phyloP scores from a whole-genome alignment of 2,329 filamentous ascomycete species.

The Exophiala spinifera region DNA sequence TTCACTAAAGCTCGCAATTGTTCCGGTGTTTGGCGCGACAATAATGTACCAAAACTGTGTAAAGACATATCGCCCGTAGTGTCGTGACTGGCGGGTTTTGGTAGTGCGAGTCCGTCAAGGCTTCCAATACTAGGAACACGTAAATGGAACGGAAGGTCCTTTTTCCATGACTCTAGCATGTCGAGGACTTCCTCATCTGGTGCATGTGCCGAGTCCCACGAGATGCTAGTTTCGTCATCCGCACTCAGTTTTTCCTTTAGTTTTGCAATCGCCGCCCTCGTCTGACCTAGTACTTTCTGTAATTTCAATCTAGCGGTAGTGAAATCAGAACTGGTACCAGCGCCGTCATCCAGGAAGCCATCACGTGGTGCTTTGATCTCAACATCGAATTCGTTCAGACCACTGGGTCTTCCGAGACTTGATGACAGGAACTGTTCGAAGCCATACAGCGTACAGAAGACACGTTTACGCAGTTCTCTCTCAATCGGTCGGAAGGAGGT shows the following conservation, averaged over 20 bases:
- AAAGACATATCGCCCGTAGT: neutral
- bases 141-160: neutral
- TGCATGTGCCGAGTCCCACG: neutral
- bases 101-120: neutral
- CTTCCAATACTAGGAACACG: neutral
- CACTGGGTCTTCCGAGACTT: neutral
- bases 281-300: constrained; percentile 1
- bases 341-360: constrained; percentile 1
- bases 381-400: neutral
- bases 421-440: constrained; percentile 1
- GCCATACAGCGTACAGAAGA: constrained; percentile 4
- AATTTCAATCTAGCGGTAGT: neutral
- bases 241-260: neutral
- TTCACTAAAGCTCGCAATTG: neutral
- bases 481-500: neutral
- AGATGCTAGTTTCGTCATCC: neutral
- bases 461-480: constrained; percentile 3
- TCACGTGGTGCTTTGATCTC: constrained; percentile 1
- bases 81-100: neutral
- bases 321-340: neutral
- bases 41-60: neutral
- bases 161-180: neutral
- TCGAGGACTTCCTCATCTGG: neutral
- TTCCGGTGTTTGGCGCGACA: neutral
- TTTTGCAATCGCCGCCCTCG: neutral